Percentiles rank a stretch among this genome's conserved stretches.
Conservation (phyloP, 1,139 yeast genomes). For the Yamadazyma conglobata region DNA sequence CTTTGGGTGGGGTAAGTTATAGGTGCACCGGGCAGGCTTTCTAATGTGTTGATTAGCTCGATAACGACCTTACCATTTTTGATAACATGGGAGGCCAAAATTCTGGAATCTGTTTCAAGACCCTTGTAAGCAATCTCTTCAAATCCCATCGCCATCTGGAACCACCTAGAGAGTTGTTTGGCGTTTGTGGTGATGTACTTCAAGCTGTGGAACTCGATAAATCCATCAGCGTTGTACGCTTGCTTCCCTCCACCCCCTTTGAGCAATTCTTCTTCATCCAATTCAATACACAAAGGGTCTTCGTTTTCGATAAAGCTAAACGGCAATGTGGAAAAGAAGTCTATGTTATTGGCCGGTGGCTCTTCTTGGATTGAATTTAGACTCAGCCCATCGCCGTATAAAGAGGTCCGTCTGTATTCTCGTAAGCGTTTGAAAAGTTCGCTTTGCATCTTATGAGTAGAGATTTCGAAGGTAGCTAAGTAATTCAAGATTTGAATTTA, state of each 20-base stretch:
- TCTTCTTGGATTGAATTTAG: no score
- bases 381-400: no score
- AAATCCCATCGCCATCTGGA: slow-evolving; percentile 61
- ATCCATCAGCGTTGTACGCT: slow-evolving; percentile 29
- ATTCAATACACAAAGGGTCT: no score
- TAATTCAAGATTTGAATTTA: no score
- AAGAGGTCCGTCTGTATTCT: no score
- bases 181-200: slow-evolving; percentile 53
- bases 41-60: slow-evolving; percentile 38
- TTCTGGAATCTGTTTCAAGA: slow-evolving; percentile 62
- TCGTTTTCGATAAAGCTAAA: no score
- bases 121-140: slow-evolving; percentile 59
- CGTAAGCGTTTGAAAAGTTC: no score
- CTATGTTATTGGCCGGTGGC: no score
- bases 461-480: no score
- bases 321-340: no score
- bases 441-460: no score
- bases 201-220: slow-evolving; percentile 30
- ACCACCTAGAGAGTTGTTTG: slow-evolving; percentile 55
- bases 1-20: slow-evolving; percentile 7
- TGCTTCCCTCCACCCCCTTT: slow-evolving; percentile 20
- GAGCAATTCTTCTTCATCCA: no score
- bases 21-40: slow-evolving; percentile 9
- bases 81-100: slow-evolving; percentile 58
- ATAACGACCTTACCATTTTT: slow-evolving; percentile 54